Percentiles rank a stretch among this genome's conserved stretches.
Conservation (phyloP, 169 alveolate species). For the Ichthyophthirius multifiliis region DNA sequence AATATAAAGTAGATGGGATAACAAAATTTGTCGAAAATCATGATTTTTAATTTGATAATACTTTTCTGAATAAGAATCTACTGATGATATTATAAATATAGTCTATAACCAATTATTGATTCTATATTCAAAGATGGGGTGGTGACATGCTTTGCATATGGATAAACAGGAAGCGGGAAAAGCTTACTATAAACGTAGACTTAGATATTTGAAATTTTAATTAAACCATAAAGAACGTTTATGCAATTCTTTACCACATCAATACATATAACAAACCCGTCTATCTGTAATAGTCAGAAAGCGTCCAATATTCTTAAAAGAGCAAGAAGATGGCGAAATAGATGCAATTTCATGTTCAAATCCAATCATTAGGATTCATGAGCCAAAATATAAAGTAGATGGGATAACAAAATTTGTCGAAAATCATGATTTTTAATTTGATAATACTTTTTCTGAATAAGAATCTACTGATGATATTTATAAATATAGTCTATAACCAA, state of each 20-base stretch:
- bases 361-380: slow-evolving; percentile 82
- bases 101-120: slow-evolving; percentile 58
- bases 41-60: slow-evolving; percentile 58
- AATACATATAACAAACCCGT: too few species aligned
- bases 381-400: slow-evolving; percentile 84
- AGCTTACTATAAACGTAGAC: too few species aligned
- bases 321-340: slow-evolving; percentile 69
- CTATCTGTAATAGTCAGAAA: slow-evolving; percentile 73
- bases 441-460: slow-evolving; percentile 57
- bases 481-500: slow-evolving; percentile 52
- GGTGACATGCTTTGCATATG: slow-evolving; percentile 44
- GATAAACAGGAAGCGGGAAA: slow-evolving; percentile 43
- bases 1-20: slow-evolving; percentile 86
- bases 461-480: slow-evolving; percentile 60
- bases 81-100: slow-evolving; percentile 48
- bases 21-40: slow-evolving; percentile 76
- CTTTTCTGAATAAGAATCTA: slow-evolving; percentile 61
- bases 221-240: too few species aligned
- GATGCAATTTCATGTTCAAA: slow-evolving; percentile 74
- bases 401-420: slow-evolving; percentile 84
- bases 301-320: slow-evolving; percentile 71
- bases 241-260: too few species aligned
- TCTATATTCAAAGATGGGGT: slow-evolving; percentile 52
- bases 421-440: slow-evolving; percentile 60
- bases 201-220: too few species aligned